Percentiles rank a stretch among this genome's conserved stretches.
phyloP scores from a whole-genome alignment of 2,329 filamentous ascomycete species.

The Colletotrichum sp. region DNA sequence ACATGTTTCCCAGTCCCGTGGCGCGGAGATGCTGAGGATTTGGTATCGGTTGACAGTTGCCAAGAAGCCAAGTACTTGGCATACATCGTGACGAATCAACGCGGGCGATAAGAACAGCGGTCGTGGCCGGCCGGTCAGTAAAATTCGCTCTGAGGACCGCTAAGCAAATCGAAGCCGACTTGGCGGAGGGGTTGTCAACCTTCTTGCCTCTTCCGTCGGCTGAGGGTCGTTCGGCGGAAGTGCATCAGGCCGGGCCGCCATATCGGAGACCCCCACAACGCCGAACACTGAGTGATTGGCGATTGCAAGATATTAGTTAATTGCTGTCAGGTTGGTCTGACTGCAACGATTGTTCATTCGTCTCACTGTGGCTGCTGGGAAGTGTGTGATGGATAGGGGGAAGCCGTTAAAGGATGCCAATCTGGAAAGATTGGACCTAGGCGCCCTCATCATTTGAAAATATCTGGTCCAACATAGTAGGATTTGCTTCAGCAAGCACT shows the following conservation, averaged over 20 bases:
- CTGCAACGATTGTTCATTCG: fast-evolving
- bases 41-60: neutral
- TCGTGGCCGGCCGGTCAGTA: neutral
- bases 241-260: neutral
- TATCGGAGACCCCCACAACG: neutral
- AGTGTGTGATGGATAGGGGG: neutral
- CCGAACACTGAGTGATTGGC: fast-evolving
- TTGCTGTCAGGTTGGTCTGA: fast-evolving
- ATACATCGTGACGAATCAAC: neutral
- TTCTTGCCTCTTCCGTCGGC: conserved; percentile 13
- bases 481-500: neutral
- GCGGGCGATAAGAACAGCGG: neutral
- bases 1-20: neutral
- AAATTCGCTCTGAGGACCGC: neutral
- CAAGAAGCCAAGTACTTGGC: conserved; percentile 14
- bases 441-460: fast-evolving
- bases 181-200: neutral
- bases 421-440: neutral
- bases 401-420: too few relatives aligned
- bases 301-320: fast-evolving
- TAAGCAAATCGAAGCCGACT: neutral
- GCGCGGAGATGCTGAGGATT: neutral
- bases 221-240: neutral
- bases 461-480: neutral
- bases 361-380: neutral